These are phyloP conservation scores for Podaxis carcinomalis DNA, from an alignment of 768 basidiomycete species.

Conservation along the genomic window DNA sequence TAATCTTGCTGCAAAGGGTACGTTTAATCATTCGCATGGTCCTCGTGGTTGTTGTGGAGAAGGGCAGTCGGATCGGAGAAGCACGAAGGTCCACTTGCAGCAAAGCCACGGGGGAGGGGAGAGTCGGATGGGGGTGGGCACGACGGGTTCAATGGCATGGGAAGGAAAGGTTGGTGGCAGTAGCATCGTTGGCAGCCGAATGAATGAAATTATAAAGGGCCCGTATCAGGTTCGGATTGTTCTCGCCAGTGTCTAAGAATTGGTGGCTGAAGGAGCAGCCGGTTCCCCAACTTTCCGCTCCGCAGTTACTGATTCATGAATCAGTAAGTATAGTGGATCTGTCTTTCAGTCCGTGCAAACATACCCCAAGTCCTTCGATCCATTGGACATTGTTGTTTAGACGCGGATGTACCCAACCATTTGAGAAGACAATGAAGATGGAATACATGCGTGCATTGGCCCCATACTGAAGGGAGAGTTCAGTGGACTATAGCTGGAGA, in stretches of 20 bases:
- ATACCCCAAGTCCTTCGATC: constrained; percentile 89
- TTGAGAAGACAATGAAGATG: constrained; percentile 98
- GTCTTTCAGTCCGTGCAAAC: constrained; percentile 20
- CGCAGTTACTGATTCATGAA: not conserved
- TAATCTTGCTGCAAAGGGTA: no score
- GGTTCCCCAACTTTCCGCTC: not conserved
- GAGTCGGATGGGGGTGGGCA: no score
- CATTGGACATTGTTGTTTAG: constrained; percentile 98
- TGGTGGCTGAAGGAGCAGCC: not conserved
- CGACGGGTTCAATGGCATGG: no score
- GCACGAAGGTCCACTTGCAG: no score
- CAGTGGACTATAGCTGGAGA: not conserved
- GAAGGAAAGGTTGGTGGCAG: no score
- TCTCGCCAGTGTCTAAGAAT: not conserved
- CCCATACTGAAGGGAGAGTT: constrained; percentile 73
- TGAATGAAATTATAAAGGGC: no score
- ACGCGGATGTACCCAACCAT: constrained; percentile 87
- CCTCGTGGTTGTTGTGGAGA: no score
- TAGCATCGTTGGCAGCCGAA: no score
- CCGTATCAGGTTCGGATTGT: no score
- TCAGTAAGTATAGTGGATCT: not conserved
- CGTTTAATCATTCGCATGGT: no score
- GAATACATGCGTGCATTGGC: constrained; percentile 95
- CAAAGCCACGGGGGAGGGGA: no score
- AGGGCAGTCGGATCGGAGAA: no score